Percentiles rank a stretch among this genome's conserved stretches.
phyloP scores from a whole-genome alignment of 2,329 filamentous ascomycete species.

The Cytospora paraplurivora region DNA sequence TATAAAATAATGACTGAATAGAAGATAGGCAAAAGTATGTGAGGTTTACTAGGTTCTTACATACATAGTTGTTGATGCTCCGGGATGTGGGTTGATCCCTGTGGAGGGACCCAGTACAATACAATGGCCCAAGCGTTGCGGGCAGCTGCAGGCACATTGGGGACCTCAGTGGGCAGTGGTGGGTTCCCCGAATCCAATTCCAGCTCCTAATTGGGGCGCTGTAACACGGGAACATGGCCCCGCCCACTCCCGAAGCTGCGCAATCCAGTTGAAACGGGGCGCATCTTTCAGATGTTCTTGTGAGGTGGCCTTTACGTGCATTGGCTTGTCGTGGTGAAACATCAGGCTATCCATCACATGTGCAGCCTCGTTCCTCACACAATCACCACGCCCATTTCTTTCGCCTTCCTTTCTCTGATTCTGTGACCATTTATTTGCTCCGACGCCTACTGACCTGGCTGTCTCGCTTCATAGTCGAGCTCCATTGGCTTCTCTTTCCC shows the following conservation, averaged over 20 bases:
- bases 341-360: conserved; percentile 11
- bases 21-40: no score
- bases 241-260: conserved; percentile 4
- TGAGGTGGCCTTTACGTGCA: conserved; percentile 22
- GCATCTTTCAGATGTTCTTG: no score
- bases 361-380: conserved; percentile 17
- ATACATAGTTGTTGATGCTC: no score
- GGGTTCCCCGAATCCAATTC: conserved; percentile 11
- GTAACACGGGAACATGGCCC: not conserved
- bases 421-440: not conserved
- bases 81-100: no score
- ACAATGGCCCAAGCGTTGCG: conserved; percentile 8
- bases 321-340: not conserved
- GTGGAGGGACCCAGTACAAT: no score
- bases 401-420: conserved; percentile 6
- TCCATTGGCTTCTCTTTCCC: conserved; percentile 8
- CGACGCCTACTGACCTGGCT: conserved; percentile 9
- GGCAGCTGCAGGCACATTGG: not conserved
- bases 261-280: conserved; percentile 10
- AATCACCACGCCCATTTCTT: conserved; percentile 9
- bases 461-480: conserved; percentile 14
- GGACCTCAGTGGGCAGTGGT: conserved; percentile 6
- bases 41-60: no score
- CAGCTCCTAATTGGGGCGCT: conserved; percentile 18
- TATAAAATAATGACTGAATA: no score